Evolutionary conservation across 1,139 yeast species (phyloP), one percentile per base, ranked within the genome.

Genomic region (Kluyveromyces sp.): DNA sequence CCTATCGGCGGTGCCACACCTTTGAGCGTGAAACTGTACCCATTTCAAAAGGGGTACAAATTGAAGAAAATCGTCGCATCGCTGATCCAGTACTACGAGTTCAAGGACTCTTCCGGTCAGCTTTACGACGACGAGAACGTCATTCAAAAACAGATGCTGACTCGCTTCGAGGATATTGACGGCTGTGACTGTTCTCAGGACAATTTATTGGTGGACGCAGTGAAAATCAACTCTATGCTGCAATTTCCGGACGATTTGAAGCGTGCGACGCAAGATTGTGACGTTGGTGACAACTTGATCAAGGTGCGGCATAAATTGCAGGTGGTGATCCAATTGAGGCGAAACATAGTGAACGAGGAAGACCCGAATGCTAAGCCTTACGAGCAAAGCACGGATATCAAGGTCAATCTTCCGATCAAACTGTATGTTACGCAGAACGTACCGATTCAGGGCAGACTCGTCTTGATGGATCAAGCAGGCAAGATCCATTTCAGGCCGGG

Each of bases 1-100:
- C 77, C 88, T 0, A 60, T 82, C 16, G 88, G 88, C 2, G 71
- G 80, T 1, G 61, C 61, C 0, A 63, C 79, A 1, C 77, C 80
- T 1, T 66, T 83, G 3, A 68, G 68, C 41, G 64, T 82, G 2
- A 56, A 75, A 12, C 65, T 82, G 18, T 71, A 80, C 25, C 89
- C 89, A 0, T 65, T 82, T 33, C 64, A 68, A 19, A 83, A 83
- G 62, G 79, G 80, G 0, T 64, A 81, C 47, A 59, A 64, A 44
- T 53, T 73, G 35, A 77, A 75, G 19, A 64, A 66, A 17, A 70
- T 81, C 9, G 63, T 64, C 22, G 77, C 75, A 0, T 70, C 73
- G 30, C 60, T 83, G 26, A 68, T 75, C 1, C 85, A 82, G 54
- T 76, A 73, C 50, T 75, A 70, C 50, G 55, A 72, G 49, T 55